phyloP scores from a whole-genome alignment of 306 rosid species.

The Inga oerstediana region DNA sequence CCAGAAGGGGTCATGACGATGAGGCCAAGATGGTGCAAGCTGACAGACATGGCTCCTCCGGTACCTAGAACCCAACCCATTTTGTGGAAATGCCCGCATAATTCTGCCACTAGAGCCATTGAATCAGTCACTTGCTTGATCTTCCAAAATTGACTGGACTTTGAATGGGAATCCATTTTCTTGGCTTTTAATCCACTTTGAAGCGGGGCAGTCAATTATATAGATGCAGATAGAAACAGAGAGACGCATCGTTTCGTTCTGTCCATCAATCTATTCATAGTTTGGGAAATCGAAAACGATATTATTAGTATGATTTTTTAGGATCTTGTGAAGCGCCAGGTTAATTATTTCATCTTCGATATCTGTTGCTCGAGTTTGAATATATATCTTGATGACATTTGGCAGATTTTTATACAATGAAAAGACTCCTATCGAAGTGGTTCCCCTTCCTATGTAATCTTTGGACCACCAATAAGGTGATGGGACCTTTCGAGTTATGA shows the following conservation, averaged over 20 bases:
- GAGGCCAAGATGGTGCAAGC: conserved; percentile 7
- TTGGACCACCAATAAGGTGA: not conserved
- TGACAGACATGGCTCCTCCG: conserved; percentile 16
- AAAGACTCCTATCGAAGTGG: not conserved
- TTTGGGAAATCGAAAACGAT: not conserved
- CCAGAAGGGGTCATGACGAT: conserved; percentile 29
- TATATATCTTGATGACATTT: not conserved
- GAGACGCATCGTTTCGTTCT: conserved; percentile 7
- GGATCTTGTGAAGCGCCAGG: not conserved
- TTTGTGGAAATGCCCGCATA: conserved; percentile 25
- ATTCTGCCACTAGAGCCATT: conserved; percentile 20
- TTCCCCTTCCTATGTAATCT: not conserved
- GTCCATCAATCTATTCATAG: not conserved
- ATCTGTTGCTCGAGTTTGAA: not conserved
- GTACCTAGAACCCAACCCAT: conserved; percentile 32
- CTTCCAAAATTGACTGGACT: conserved; percentile 10
- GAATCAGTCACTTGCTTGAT: conserved; percentile 10
- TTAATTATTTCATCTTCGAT: not conserved
- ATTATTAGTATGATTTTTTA: not conserved
- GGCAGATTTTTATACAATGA: not conserved
- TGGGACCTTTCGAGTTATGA: not conserved
- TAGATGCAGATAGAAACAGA: not conserved
- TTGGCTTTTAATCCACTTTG: not conserved
- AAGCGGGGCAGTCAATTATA: not conserved
- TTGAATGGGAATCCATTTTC: not conserved